Evolutionary conservation across 2,329 filamentous ascomycete species (phyloP).

Genomic region (Diaporthe longicolla): DNA sequence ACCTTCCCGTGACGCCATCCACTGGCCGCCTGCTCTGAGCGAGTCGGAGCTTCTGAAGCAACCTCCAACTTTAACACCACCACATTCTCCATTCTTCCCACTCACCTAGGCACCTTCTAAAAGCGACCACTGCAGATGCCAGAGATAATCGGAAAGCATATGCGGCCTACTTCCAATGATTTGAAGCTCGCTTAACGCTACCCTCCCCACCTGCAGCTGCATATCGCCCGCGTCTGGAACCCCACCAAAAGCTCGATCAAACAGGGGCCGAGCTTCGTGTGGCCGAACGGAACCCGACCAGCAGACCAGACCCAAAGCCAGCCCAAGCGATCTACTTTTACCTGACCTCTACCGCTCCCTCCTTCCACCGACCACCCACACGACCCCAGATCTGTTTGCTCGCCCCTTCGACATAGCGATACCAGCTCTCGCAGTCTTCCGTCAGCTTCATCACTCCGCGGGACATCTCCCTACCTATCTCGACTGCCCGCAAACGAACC

Average conservation of each 20-base stretch:
- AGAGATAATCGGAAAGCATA: neutral
- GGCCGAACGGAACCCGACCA: constrained; percentile 12
- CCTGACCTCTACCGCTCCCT: neutral
- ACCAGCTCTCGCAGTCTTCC: neutral
- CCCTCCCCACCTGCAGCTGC: constrained; percentile 1
- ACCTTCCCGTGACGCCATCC: constrained; percentile 30
- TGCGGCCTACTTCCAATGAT: neutral
- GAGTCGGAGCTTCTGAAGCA: constrained; percentile 17
- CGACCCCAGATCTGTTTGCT: neutral
- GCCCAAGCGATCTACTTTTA: constrained; percentile 17
- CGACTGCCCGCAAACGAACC: neutral
- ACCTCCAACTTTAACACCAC: constrained; percentile 12
- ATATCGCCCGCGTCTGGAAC: constrained; percentile 2
- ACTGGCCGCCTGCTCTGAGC: constrained; percentile 17
- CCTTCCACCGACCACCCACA: neutral
- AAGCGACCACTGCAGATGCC: neutral
- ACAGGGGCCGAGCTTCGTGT: constrained; percentile 31
- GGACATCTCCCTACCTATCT: neutral
- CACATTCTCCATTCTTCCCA: neutral
- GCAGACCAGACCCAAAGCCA: constrained; percentile 9
- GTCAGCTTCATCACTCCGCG: neutral
- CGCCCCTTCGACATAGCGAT: neutral
- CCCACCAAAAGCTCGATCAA: constrained; percentile 29
- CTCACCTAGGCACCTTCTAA: neutral
- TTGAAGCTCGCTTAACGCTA: neutral